Conservation (phyloP, 2,329 filamentous ascomycete genomes). For the Calonectria fujianensis region DNA sequence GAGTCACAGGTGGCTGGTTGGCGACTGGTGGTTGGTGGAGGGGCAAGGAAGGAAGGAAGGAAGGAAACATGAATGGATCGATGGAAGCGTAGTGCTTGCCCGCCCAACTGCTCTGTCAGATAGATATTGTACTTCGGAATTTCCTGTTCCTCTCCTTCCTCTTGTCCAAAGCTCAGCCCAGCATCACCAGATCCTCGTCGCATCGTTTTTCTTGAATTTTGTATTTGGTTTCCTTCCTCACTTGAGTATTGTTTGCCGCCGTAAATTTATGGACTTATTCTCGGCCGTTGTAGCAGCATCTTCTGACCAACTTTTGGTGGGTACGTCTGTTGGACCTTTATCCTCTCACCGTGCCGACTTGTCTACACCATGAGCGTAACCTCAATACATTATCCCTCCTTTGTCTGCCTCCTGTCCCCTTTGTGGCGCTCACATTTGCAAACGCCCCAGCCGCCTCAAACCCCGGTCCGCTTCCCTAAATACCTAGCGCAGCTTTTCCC, state of each 20-base stretch:
- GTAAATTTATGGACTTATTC: conserved; percentile 9
- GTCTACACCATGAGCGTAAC: background rate
- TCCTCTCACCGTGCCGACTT: no score
- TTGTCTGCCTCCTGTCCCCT: conserved; percentile 13
- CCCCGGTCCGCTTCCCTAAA: conserved; percentile 6
- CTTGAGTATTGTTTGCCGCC: background rate
- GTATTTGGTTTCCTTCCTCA: conserved; percentile 24
- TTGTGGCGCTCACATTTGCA: conserved; percentile 24
- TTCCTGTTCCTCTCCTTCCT: background rate
- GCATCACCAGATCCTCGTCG: background rate
- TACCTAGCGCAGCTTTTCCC: conserved; percentile 22
- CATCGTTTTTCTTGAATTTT: conserved; percentile 16
- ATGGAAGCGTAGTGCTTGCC: conserved; percentile 1
- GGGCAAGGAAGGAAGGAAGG: background rate
- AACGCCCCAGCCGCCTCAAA: conserved; percentile 30
- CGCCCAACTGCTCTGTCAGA: background rate
- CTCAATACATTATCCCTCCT: background rate
- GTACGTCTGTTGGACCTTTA: background rate
- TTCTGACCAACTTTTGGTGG: conserved; percentile 16
- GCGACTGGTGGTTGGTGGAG: conserved; percentile 21
- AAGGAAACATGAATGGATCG: background rate
- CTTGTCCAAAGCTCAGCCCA: background rate
- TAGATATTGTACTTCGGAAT: conserved; percentile 2
- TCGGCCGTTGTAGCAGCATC: background rate
- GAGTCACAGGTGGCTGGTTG: conserved; percentile 21